These are phyloP conservation scores for Ceratocystis cacaofunesta DNA, from an alignment of 2,329 filamentous ascomycete genomes.

Conservation along the genomic window DNA sequence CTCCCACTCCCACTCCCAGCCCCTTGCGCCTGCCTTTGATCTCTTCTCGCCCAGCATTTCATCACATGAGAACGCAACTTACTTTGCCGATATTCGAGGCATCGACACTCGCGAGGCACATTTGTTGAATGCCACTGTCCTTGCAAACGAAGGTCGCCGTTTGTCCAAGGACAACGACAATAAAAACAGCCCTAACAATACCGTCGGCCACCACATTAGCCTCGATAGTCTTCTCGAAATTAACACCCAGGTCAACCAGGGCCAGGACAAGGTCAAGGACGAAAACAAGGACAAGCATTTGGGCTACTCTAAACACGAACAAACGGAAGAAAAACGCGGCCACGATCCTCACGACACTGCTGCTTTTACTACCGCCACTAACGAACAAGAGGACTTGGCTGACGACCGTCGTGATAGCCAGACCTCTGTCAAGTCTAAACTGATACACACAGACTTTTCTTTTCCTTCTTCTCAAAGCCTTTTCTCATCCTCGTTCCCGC, in stretches of 20 bases:
- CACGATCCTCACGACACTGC: background rate
- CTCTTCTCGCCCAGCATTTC: constrained; percentile 9
- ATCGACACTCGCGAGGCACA: background rate
- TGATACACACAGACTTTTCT: background rate
- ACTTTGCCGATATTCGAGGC: constrained; percentile 13
- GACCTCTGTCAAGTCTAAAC: background rate
- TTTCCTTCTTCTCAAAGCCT: background rate
- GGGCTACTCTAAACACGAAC: background rate
- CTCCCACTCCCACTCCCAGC: background rate
- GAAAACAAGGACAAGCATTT: background rate
- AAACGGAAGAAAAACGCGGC: background rate
- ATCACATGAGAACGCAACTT: constrained; percentile 12
- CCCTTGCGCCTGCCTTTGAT: constrained; percentile 4
- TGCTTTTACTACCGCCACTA: background rate
- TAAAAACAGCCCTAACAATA: background rate
- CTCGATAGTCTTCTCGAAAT: background rate
- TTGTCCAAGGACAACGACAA: background rate
- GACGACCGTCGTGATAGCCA: background rate
- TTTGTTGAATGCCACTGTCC: background rate
- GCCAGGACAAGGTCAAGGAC: no score
- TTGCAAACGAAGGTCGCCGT: background rate
- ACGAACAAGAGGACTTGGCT: background rate
- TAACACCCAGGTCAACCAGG: no score
- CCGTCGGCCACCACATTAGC: background rate
- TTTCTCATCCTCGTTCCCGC: background rate